Conservation (phyloP, 345 rosid species). For the Eucalyptus pumila region DNA sequence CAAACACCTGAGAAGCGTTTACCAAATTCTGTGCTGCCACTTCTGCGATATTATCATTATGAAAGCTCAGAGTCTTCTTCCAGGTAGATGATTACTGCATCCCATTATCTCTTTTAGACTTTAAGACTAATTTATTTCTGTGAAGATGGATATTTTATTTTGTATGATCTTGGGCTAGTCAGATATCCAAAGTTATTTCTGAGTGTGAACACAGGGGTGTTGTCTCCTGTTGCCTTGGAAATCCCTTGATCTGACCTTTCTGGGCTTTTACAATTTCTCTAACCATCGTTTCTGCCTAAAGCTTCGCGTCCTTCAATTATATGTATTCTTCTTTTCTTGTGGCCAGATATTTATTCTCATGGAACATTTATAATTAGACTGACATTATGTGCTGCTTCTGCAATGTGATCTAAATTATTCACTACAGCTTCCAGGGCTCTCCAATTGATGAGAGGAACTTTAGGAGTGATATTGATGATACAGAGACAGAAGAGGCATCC, state of each 20-base stretch:
- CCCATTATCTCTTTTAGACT: background rate
- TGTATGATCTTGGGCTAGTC: background rate
- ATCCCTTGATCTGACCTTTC: background rate
- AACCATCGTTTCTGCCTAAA: background rate
- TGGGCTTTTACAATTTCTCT: background rate
- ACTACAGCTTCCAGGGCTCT: slow-evolving; percentile 64
- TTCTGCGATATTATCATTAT: slow-evolving; percentile 48
- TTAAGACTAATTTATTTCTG: background rate
- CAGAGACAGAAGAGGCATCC: slow-evolving; percentile 76
- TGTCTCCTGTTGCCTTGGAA: background rate
- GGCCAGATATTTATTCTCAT: background rate
- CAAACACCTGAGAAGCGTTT: slow-evolving; percentile 39
- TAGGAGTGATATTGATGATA: slow-evolving; percentile 58
- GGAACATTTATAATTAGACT: background rate
- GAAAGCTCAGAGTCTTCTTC: slow-evolving; percentile 78
- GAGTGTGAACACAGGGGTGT: background rate
- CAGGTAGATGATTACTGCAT: slow-evolving; percentile 25
- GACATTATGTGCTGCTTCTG: background rate
- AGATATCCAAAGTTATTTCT: background rate
- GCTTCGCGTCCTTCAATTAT: background rate
- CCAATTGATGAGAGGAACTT: slow-evolving; percentile 58
- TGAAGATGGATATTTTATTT: background rate
- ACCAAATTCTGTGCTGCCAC: slow-evolving; percentile 48
- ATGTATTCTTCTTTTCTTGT: background rate
- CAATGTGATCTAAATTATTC: background rate